These are phyloP conservation scores for Boletus sp. DNA, from an alignment of 768 basidiomycete species.

Conservation along the genomic window DNA sequence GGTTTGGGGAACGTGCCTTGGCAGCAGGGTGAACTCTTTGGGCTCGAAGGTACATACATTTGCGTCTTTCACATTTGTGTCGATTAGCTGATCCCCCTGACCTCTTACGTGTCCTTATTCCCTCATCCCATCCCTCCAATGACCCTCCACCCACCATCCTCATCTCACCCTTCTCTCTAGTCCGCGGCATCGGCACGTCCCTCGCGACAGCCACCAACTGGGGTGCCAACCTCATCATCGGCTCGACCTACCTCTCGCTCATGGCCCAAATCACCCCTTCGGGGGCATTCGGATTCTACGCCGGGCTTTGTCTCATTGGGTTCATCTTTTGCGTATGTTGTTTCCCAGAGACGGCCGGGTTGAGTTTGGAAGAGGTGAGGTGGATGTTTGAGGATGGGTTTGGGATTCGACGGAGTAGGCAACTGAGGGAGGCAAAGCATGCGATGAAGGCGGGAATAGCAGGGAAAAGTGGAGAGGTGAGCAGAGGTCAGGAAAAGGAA, in stretches of 20 bases:
- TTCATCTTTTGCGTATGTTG: constrained; percentile 65
- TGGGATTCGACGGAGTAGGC: constrained; percentile 55
- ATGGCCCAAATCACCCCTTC: constrained; percentile 71
- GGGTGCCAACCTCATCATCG: constrained; percentile 72
- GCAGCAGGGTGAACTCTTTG: constrained; percentile 85
- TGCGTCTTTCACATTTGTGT: neutral
- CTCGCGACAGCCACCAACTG: constrained; percentile 76
- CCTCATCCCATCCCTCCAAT: neutral
- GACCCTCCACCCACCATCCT: neutral
- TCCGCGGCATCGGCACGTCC: constrained; percentile 75
- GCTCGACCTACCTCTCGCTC: constrained; percentile 75
- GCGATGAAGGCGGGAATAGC: neutral
- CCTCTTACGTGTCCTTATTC: neutral
- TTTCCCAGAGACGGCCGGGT: constrained; percentile 79
- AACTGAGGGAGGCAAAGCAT: constrained; percentile 34
- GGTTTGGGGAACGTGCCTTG: constrained; percentile 81
- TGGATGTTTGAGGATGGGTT: constrained; percentile 62
- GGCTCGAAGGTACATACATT: constrained; percentile 12
- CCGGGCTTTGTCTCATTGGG: constrained; percentile 65
- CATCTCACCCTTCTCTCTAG: constrained; percentile 29
- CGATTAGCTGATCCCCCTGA: neutral
- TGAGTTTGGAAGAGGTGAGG: constrained; percentile 65
- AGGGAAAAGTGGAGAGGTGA: neutral
- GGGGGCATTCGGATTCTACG: constrained; percentile 77
- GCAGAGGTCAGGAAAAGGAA: neutral